Evolutionary conservation across 768 basidiomycete genomes (phyloP).

Genomic region (Basidioascus undulatus): DNA sequence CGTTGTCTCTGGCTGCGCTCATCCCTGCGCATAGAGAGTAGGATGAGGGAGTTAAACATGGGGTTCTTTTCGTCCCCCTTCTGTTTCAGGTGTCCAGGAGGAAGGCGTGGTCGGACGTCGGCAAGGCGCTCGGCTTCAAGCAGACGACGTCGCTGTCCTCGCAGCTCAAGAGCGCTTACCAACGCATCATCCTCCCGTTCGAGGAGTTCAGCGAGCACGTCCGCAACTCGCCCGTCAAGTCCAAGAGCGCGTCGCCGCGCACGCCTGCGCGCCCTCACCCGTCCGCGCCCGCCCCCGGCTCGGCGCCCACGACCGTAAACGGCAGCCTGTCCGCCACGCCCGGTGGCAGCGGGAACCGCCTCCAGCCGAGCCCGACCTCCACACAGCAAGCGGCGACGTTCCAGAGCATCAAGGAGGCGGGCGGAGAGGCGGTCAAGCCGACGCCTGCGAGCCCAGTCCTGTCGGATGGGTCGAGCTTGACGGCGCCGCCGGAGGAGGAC

Average conservation of each 20-base stretch:
- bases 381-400: neutral
- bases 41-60: neutral
- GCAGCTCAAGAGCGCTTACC: conserved; percentile 73
- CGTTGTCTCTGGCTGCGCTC: conserved; percentile 12
- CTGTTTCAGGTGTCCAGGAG: conserved; percentile 55
- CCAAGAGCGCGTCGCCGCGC: neutral
- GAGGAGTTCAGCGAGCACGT: conserved; percentile 58
- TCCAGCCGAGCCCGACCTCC: too few relatives aligned
- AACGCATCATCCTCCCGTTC: conserved; percentile 80
- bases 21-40: neutral
- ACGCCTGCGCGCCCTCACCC: neutral
- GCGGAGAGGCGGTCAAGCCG: neutral
- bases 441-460: neutral
- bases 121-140: conserved; percentile 56
- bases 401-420: neutral
- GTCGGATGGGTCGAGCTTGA: too few relatives aligned
- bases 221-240: conserved; percentile 30
- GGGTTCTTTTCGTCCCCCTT: neutral
- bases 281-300: neutral
- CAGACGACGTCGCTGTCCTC: conserved; percentile 43
- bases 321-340: too few relatives aligned
- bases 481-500: too few relatives aligned
- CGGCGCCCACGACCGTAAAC: too few relatives aligned
- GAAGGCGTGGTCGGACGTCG: conserved; percentile 74
- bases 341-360: too few relatives aligned